Percentiles rank a stretch among this genome's conserved stretches.
Conservation (phyloP, 805 yeast genomes). For the Metschnikowia bowlesiae region DNA sequence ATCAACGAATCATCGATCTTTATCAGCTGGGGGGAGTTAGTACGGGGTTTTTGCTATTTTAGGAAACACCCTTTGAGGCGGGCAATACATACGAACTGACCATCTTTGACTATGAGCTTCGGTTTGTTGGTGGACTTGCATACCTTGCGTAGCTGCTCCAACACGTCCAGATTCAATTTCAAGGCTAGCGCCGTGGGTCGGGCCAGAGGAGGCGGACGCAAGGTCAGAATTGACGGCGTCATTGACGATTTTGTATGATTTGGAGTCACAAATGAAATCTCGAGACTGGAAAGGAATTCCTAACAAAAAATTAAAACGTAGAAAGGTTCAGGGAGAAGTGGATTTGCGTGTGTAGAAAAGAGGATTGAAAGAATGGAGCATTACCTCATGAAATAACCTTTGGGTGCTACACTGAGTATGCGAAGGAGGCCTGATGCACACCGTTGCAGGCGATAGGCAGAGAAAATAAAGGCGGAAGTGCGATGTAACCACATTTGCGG, state of each 20-base stretch:
- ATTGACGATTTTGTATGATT: slow-evolving; percentile 1
- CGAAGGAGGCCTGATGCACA: slow-evolving; percentile 9
- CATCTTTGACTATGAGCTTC: slow-evolving; percentile 35
- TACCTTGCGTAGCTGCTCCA: slow-evolving; percentile 23
- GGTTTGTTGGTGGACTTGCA: slow-evolving; percentile 16
- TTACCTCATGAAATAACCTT: slow-evolving; percentile 1
- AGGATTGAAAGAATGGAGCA: neutral
- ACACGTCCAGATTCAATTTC: slow-evolving; percentile 25
- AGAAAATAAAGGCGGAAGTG: slow-evolving; percentile 2
- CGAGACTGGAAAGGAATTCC: neutral
- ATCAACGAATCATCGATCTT: slow-evolving; percentile 23
- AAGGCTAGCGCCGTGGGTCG: slow-evolving; percentile 26
- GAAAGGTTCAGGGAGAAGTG: neutral
- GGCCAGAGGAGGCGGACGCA: slow-evolving; percentile 13
- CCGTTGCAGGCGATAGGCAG: slow-evolving; percentile 5
- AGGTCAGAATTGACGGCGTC: slow-evolving; percentile 13
- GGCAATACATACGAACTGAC: slow-evolving; percentile 27
- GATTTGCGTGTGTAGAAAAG: slow-evolving; percentile 2
- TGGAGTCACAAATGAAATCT: neutral
- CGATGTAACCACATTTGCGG: slow-evolving; percentile 2
- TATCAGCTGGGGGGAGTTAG: slow-evolving; percentile 26
- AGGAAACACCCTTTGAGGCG: neutral
- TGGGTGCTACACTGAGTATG: slow-evolving; percentile 4
- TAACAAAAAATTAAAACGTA: neutral
- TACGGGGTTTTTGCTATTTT: slow-evolving; percentile 6